A percentile compares a stretch with the other conserved stretches of the same genome.
These are phyloP conservation scores for Pleomassaria siparia DNA, from an alignment of 2,329 filamentous ascomycete species.

Conservation along the genomic window DNA sequence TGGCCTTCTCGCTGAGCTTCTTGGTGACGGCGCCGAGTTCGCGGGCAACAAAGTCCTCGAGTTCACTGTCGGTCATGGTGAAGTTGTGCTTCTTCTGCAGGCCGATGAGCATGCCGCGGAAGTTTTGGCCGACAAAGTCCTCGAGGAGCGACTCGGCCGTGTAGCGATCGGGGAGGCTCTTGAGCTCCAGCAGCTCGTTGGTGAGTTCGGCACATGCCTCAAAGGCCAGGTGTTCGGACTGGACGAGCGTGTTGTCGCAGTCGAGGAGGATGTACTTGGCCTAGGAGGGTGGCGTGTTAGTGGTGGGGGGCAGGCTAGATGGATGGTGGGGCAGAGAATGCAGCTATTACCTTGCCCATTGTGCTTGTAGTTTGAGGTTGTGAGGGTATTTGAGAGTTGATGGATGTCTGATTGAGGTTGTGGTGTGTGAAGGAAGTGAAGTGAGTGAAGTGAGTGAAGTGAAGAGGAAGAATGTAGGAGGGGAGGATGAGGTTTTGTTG, in stretches of 20 bases:
- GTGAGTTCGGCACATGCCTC: slow-evolving; percentile 86
- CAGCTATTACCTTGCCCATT: slow-evolving; percentile 10
- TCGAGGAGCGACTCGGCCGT: slow-evolving; percentile 75
- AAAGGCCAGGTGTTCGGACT: slow-evolving; percentile 88
- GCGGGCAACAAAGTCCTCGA: slow-evolving; percentile 71
- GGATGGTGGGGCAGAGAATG: neutral
- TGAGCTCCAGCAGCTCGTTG: slow-evolving; percentile 77
- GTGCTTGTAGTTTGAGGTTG: slow-evolving; percentile 3
- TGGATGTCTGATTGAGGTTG: slow-evolving; percentile 1
- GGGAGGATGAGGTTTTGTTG: neutral
- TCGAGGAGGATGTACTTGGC: slow-evolving; percentile 56
- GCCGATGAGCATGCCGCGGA: slow-evolving; percentile 83
- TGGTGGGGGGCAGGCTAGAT: neutral
- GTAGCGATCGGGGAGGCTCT: slow-evolving; percentile 68
- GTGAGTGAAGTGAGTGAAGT: neutral
- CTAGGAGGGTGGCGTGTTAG: slow-evolving; percentile 18
- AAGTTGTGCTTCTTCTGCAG: slow-evolving; percentile 78
- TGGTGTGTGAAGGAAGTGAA: neutral
- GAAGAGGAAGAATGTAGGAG: neutral
- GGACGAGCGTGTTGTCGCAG: slow-evolving; percentile 86
- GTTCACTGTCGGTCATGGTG: slow-evolving; percentile 65
- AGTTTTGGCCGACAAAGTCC: slow-evolving; percentile 93
- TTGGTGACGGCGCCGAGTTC: slow-evolving; percentile 84
- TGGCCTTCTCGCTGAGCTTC: slow-evolving; percentile 69
- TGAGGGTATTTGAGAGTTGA: neutral